These are phyloP conservation scores for Stephanocyclus meneghinianus DNA, from an alignment of 352 stramenopile species.

Conservation along the genomic window DNA sequence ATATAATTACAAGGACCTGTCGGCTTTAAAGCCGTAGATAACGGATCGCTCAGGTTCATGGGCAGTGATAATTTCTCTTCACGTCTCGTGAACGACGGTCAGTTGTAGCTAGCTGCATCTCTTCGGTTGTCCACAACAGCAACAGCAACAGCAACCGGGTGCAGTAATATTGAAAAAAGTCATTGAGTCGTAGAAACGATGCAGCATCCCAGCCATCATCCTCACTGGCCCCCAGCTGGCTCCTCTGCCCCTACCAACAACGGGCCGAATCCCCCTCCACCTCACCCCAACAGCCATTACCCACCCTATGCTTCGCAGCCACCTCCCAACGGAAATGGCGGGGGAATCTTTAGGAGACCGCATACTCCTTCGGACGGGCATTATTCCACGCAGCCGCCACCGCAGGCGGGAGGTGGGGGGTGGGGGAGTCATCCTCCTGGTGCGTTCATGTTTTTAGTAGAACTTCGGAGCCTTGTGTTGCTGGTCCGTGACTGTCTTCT, in stretches of 20 bases:
- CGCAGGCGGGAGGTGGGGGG: background rate
- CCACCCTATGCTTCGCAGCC: background rate
- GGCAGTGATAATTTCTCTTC: no score
- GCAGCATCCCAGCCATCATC: conserved; percentile 16
- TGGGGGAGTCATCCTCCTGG: conserved; percentile 1
- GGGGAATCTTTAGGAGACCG: conserved; percentile 19
- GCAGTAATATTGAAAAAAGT: background rate
- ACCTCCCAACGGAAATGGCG: background rate
- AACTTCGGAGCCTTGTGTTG: no score
- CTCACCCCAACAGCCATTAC: background rate
- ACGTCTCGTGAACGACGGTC: no score
- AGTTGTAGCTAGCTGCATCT: no score
- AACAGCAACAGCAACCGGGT: background rate
- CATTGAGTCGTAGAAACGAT: background rate
- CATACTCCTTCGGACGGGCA: conserved; percentile 7
- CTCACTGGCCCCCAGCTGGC: background rate
- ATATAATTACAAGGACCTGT: no score
- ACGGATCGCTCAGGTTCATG: no score
- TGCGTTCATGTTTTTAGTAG: background rate
- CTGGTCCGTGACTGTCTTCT: no score
- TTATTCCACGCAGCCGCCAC: background rate
- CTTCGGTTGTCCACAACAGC: no score
- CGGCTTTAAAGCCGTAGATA: no score
- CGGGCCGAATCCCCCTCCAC: background rate
- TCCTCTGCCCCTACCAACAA: background rate